Conservation (phyloP, 371 early-diverging fungal species). For the Circinella umbellata region DNA sequence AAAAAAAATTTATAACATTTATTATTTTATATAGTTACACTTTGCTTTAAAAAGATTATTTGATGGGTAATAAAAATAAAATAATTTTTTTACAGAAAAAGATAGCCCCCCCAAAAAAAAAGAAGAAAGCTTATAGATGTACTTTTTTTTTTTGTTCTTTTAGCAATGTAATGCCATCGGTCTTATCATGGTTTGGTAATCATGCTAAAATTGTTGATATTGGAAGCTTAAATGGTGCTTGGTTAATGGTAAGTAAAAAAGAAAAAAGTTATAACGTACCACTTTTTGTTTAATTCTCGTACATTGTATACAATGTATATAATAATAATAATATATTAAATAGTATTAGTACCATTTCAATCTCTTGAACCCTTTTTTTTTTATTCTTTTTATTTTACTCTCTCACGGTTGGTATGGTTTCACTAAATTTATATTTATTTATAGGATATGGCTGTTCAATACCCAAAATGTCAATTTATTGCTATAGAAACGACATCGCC, state of each 20-base stretch:
- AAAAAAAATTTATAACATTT: not conserved
- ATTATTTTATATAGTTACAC: conserved; percentile 22
- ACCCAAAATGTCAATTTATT: conserved; percentile 34
- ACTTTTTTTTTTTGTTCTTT: conserved; percentile 8
- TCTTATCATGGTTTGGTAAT: conserved; percentile 19
- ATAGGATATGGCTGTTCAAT: conserved; percentile 50
- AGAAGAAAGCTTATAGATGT: too few species aligned
- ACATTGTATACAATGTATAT: too few species aligned
- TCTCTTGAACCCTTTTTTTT: too few species aligned
- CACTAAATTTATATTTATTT: conserved; percentile 3
- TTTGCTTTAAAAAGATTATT: conserved; percentile 27
- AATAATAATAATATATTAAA: too few species aligned
- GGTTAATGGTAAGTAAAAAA: conserved; percentile 23
- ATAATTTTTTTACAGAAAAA: not conserved
- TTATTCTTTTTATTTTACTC: not conserved
- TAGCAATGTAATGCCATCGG: conserved; percentile 18
- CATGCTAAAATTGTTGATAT: conserved; percentile 25
- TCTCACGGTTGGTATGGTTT: not conserved
- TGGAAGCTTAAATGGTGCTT: conserved; percentile 28
- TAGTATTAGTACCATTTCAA: too few species aligned
- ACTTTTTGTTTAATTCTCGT: not conserved
- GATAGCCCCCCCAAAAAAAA: too few species aligned
- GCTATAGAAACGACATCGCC: conserved; percentile 25
- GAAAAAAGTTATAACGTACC: not conserved
- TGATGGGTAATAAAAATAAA: conserved; percentile 18